Percentiles rank a stretch among this genome's conserved stretches.
Evolutionary conservation across 139 green algal genomes (phyloP).

Genomic region (Chlorella sp.): DNA sequence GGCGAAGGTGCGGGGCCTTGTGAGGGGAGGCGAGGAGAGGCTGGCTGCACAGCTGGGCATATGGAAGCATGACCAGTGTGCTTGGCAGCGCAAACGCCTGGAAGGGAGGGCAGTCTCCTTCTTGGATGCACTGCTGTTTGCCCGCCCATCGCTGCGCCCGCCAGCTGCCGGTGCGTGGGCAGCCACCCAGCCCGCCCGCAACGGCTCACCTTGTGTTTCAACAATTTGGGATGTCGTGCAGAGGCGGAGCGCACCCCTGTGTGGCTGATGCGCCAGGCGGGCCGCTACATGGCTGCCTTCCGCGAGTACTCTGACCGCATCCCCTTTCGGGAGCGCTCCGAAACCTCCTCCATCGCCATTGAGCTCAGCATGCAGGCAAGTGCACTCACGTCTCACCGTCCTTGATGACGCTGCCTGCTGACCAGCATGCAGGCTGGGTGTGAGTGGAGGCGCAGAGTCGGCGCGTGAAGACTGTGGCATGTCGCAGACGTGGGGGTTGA

Average conservation of each 20-base stretch:
- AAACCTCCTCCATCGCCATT: conserved; percentile 96
- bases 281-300: conserved; percentile 99
- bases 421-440: too few relatives aligned
- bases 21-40: not conserved
- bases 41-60: too few relatives aligned
- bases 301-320: conserved; percentile 94
- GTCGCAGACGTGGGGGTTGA: too few relatives aligned
- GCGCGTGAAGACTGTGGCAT: too few relatives aligned
- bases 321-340: conserved; percentile 91
- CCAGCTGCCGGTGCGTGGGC: not conserved
- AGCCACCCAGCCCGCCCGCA: not conserved
- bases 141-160: not conserved
- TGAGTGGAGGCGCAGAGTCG: too few relatives aligned
- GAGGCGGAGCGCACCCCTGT: conserved; percentile 96
- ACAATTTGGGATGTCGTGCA: conserved; percentile 46
- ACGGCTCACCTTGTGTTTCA: too few relatives aligned
- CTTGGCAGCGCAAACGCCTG: too few relatives aligned
- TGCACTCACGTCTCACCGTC: too few relatives aligned
- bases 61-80: not conserved
- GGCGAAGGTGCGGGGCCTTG: conserved; percentile 74
- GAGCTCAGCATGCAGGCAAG: conserved; percentile 83
- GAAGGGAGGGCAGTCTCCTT: too few relatives aligned
- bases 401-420: too few relatives aligned
- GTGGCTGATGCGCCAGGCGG: conserved; percentile 99
- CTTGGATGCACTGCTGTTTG: not conserved